Conservation (phyloP, 805 yeast genomes). For the Metschnikowia arizonensis region DNA sequence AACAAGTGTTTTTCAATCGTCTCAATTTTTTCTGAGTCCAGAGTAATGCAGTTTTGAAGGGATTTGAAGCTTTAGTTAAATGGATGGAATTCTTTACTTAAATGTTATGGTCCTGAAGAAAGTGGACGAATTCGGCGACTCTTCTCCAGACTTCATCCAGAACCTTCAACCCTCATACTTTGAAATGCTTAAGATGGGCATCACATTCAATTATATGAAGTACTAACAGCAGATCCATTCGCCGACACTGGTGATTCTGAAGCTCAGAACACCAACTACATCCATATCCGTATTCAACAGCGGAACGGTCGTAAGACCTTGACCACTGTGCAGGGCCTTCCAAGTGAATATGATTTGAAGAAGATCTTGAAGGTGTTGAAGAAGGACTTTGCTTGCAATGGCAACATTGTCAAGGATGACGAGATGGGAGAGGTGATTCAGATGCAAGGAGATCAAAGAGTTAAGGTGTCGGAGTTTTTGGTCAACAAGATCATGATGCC, state of each 20-base stretch:
- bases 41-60: too few species aligned
- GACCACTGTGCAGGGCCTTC: constrained; percentile 97
- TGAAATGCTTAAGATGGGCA: too few species aligned
- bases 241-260: constrained; percentile 99
- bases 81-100: too few species aligned
- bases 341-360: constrained; percentile 90
- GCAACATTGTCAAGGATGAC: constrained; percentile 93
- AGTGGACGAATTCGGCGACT: too few species aligned
- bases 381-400: constrained; percentile 98
- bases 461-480: constrained; percentile 90
- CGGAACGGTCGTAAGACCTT: constrained; percentile 99
- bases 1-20: too few species aligned
- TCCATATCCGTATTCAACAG: constrained; percentile 98
- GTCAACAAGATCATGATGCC: constrained; percentile 81
- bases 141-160: too few species aligned
- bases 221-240: constrained; percentile 69
- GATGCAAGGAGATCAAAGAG: constrained; percentile 98
- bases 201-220: too few species aligned
- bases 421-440: constrained; percentile 97
- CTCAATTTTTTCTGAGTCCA: too few species aligned
- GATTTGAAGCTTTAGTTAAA: too few species aligned
- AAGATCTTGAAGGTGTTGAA: constrained; percentile 89
- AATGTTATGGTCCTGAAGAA: too few species aligned
- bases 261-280: constrained; percentile 90
- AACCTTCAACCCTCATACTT: too few species aligned